Conservation (phyloP, 2,329 filamentous ascomycete genomes). For the Fusarium transvaalense region DNA sequence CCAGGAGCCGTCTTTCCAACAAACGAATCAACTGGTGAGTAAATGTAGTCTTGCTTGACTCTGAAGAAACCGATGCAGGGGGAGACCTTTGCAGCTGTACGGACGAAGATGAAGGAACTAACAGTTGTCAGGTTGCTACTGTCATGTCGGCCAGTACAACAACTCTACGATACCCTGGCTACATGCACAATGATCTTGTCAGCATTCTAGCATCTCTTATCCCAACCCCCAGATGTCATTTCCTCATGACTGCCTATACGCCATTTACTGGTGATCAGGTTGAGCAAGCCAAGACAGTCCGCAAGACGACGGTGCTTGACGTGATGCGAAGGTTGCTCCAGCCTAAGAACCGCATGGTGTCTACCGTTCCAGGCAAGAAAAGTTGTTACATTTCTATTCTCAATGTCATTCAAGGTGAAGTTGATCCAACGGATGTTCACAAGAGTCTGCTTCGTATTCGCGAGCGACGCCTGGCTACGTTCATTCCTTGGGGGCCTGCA, state of each 20-base stretch:
- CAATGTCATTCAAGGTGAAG: constrained; percentile 98
- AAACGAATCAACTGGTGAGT: constrained; percentile 91
- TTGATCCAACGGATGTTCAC: constrained; percentile 97
- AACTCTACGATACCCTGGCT: constrained; percentile 94
- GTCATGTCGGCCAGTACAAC: constrained; percentile 99
- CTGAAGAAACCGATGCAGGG: background rate
- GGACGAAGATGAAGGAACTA: background rate
- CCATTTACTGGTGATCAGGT: constrained; percentile 97
- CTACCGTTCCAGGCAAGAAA: constrained; percentile 92
- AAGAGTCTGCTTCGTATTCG: constrained; percentile 97
- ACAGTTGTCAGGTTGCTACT: constrained; percentile 76
- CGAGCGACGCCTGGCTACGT: constrained; percentile 91
- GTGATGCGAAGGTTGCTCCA: constrained; percentile 96
- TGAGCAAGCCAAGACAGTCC: constrained; percentile 95
- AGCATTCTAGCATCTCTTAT: constrained; percentile 97
- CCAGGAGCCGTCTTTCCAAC: constrained; percentile 94
- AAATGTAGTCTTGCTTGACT: no score
- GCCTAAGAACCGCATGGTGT: constrained; percentile 99
- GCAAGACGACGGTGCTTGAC: constrained; percentile 97
- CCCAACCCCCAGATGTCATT: constrained; percentile 95
- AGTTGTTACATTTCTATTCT: constrained; percentile 99
- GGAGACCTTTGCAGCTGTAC: background rate
- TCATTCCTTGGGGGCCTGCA: constrained; percentile 98
- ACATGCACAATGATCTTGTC: constrained; percentile 99
- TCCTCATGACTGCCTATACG: constrained; percentile 98